A percentile compares a stretch with the other conserved stretches of the same genome.
These are phyloP conservation scores for Pyrus communis DNA, from an alignment of 306 rosid genomes.

Conservation along the genomic window DNA sequence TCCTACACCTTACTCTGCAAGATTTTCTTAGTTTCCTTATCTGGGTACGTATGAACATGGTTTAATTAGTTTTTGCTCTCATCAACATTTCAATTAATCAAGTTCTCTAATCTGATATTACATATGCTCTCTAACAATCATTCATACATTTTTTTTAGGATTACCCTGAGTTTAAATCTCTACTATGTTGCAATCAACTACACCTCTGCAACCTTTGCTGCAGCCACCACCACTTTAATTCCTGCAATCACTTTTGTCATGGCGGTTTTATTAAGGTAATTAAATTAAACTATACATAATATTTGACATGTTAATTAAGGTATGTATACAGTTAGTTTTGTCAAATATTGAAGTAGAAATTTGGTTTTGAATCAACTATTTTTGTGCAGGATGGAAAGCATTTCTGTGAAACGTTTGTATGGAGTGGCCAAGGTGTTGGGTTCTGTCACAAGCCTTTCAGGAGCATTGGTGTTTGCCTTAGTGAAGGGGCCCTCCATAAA, in stretches of 20 bases:
- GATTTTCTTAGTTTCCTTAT: conserved; percentile 62
- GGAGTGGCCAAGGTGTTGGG: conserved; percentile 80
- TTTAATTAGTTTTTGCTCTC: background rate
- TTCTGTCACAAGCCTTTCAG: conserved; percentile 47
- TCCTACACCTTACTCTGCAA: conserved; percentile 56
- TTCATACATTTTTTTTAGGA: conserved; percentile 24
- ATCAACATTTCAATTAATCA: background rate
- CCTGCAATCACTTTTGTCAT: conserved; percentile 74
- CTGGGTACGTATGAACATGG: conserved; percentile 48
- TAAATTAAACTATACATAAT: background rate
- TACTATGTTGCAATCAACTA: conserved; percentile 67
- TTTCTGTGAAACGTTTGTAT: conserved; percentile 39
- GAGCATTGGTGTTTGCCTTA: conserved; percentile 71
- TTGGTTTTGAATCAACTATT: background rate
- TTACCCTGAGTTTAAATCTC: conserved; percentile 71
- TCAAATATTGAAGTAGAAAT: background rate
- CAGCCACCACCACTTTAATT: conserved; percentile 70
- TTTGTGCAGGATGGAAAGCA: conserved; percentile 55
- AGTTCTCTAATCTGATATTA: background rate
- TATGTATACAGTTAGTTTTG: background rate
- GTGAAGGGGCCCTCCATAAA: conserved; percentile 60
- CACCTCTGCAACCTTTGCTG: conserved; percentile 89
- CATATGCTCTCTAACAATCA: background rate
- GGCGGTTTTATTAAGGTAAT: conserved; percentile 62
- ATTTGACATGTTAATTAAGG: no score